These are phyloP conservation scores for Chara braunii DNA, from an alignment of 139 green algal species.

Conservation along the genomic window DNA sequence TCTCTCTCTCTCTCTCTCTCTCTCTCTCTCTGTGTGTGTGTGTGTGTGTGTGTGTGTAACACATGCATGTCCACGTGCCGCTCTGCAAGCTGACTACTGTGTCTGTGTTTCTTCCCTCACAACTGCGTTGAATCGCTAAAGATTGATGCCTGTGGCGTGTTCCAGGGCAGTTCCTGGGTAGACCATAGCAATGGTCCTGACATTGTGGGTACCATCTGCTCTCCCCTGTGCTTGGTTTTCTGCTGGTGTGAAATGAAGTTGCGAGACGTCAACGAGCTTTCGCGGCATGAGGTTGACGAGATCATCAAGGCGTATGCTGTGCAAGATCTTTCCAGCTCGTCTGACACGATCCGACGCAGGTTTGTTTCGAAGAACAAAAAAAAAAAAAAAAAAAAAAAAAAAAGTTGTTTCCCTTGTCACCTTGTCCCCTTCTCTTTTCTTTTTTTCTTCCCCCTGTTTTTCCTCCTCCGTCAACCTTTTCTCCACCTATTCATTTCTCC, in stretches of 20 bases:
- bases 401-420: background rate
- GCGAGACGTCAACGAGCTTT: conserved; percentile 34
- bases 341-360: conserved; percentile 10
- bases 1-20: too few species aligned
- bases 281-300: conserved; percentile 32
- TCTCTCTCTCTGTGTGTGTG: too few species aligned
- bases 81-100: too few species aligned
- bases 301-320: conserved; percentile 23
- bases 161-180: background rate
- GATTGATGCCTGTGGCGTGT: too few species aligned
- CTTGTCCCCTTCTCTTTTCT: background rate
- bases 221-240: background rate
- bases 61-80: too few species aligned
- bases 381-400: background rate
- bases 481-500: too few species aligned
- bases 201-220: background rate
- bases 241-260: conserved; percentile 11
- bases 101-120: too few species aligned
- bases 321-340: background rate
- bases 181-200: background rate
- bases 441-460: background rate
- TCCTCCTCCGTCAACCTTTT: background rate
- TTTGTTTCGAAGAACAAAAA: background rate
- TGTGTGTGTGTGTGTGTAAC: too few species aligned
- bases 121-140: too few species aligned